These are phyloP conservation scores for Sarocladium brachiariae DNA, from an alignment of 2,329 filamentous ascomycete species.

Conservation along the genomic window DNA sequence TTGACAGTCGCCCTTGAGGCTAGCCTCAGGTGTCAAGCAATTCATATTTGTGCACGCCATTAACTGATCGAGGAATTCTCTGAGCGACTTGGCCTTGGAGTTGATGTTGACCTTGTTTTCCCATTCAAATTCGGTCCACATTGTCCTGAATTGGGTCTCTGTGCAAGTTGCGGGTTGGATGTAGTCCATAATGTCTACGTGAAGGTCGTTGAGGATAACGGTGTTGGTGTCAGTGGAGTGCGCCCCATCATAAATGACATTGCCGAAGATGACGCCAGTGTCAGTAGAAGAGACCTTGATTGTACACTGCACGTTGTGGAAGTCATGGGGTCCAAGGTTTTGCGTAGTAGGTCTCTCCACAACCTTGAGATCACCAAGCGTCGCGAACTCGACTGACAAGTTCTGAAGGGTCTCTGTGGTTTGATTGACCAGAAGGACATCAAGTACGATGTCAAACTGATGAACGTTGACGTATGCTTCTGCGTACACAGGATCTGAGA, in stretches of 20 bases:
- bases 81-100: constrained; percentile 85
- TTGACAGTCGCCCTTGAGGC: constrained; percentile 93
- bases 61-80: constrained; percentile 86
- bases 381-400: constrained; percentile 96
- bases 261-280: constrained; percentile 97
- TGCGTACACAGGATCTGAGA: constrained; percentile 97
- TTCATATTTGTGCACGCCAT: constrained; percentile 99
- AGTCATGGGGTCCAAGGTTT: constrained; percentile 90
- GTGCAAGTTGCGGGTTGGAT: constrained; percentile 95
- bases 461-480: constrained; percentile 98
- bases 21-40: constrained; percentile 92
- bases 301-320: constrained; percentile 96
- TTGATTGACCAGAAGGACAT: constrained; percentile 95
- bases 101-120: constrained; percentile 99
- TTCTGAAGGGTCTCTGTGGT: constrained; percentile 96
- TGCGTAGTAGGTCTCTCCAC: constrained; percentile 95
- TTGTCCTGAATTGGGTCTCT: constrained; percentile 97
- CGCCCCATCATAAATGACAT: constrained; percentile 93
- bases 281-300: constrained; percentile 98
- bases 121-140: constrained; percentile 99
- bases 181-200: constrained; percentile 99
- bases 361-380: constrained; percentile 92
- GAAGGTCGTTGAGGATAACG: constrained; percentile 94
- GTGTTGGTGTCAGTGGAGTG: constrained; percentile 91
- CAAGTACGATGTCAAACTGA: constrained; percentile 96